phyloP scores from a whole-genome alignment of 2,329 filamentous ascomycete genomes.

The Cylindrodendrum hubeiense region DNA sequence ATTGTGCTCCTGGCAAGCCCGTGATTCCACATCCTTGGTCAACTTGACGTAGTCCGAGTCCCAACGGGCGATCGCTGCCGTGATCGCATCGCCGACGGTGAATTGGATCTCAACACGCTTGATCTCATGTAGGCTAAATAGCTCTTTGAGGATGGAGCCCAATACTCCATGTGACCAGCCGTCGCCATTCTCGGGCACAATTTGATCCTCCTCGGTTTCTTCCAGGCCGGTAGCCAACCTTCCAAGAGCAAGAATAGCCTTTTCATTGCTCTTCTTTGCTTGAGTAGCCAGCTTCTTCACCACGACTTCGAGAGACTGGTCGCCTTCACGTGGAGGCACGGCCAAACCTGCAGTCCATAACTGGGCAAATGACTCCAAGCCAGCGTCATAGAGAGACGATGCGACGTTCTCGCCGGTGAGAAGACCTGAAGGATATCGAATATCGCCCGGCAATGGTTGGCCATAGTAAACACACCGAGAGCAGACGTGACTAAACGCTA shows the following conservation, averaged over 20 bases:
- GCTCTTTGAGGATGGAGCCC: conserved; percentile 70
- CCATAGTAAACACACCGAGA: conserved; percentile 61
- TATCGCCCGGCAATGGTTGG: conserved; percentile 42
- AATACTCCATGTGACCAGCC: conserved; percentile 57
- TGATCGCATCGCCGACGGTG: conserved; percentile 88
- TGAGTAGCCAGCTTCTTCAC: conserved; percentile 73
- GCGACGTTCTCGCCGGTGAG: conserved; percentile 47
- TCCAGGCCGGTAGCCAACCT: conserved; percentile 76
- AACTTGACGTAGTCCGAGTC: conserved; percentile 82
- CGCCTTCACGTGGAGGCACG: conserved; percentile 47
- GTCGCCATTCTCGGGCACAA: conserved; percentile 21
- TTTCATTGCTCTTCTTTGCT: conserved; percentile 85
- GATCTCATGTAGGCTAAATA: conserved; percentile 85
- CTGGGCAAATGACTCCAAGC: conserved; percentile 60
- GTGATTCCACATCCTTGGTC: conserved; percentile 78
- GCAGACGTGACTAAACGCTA: conserved; percentile 58
- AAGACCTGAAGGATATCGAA: conserved; percentile 47
- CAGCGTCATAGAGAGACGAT: conserved; percentile 56
- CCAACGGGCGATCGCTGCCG: conserved; percentile 84
- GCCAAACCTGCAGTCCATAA: conserved; percentile 61
- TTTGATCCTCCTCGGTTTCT: conserved; percentile 42
- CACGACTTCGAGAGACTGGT: conserved; percentile 57
- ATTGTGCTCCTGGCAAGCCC: conserved; percentile 49
- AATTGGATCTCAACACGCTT: conserved; percentile 92
- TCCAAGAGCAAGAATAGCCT: conserved; percentile 84